These are phyloP conservation scores for Xenoacremonium recifei DNA, from an alignment of 2,329 filamentous ascomycete species.

Conservation along the genomic window DNA sequence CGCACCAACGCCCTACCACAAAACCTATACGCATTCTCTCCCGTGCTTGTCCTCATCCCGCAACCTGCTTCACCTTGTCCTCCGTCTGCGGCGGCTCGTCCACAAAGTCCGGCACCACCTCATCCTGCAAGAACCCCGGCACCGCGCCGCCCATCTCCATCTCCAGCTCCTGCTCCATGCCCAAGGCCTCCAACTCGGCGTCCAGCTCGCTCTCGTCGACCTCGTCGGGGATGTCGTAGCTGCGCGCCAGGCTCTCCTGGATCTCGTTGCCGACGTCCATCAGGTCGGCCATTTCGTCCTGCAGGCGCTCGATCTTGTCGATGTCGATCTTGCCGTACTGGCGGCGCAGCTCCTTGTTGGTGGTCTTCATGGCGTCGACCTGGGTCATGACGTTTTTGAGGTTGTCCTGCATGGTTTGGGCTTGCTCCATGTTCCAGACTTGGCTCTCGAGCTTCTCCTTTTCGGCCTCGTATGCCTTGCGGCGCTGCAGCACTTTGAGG, in stretches of 20 bases:
- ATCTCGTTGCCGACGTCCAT: conserved; percentile 99
- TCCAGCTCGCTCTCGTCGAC: conserved; percentile 96
- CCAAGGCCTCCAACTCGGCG: conserved; percentile 91
- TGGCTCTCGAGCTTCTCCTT: conserved; percentile 92
- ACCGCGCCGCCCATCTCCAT: conserved; percentile 62
- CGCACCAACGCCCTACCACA: conserved; percentile 22
- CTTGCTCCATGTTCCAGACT: conserved; percentile 99
- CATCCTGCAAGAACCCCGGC: conserved; percentile 87
- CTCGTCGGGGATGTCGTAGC: conserved; percentile 94
- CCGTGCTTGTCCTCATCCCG: conserved; percentile 38
- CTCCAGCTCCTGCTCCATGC: conserved; percentile 90
- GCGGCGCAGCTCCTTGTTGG: conserved; percentile 85
- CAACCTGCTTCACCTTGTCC: conserved; percentile 80
- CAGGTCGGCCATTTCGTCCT: conserved; percentile 98
- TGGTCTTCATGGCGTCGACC: conserved; percentile 95
- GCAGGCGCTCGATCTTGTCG: conserved; percentile 94
- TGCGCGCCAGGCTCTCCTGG: conserved; percentile 85
- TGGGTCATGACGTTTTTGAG: conserved; percentile 98
- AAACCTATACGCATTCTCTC: conserved; percentile 1
- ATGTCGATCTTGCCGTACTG: conserved; percentile 98
- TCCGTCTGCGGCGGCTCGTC: conserved; percentile 79
- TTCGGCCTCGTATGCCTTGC: conserved; percentile 91
- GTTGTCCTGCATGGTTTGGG: conserved; percentile 97
- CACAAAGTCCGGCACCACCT: conserved; percentile 82
- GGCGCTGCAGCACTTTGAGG: conserved; percentile 87